Base-by-base conservation (phyloP, 2,329 filamentous ascomycete species). In the Sporothrix brunneoviolacea region DNA sequence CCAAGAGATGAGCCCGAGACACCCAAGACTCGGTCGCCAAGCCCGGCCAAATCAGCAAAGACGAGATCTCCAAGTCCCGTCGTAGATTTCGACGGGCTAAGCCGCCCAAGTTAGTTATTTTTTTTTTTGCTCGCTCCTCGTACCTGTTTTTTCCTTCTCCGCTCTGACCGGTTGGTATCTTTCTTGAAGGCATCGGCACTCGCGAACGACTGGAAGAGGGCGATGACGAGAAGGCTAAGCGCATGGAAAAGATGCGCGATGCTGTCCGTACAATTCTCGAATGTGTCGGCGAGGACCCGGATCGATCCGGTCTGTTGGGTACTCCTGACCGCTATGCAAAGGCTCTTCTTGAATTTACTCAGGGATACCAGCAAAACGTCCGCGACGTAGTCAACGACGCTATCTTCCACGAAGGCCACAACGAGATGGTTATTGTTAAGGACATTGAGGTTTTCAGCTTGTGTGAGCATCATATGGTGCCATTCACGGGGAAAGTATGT, bases 401-500 rank as follows among this genome's bases (percentile, higher is more conserved):
- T 16, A 87, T 97, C 48, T 98, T 98, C 70, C 86, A 95, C 62
- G 93, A 97, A 67, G 89, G 91, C 55, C 91, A 97, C 64, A 93
- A 95, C 62, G 93, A 98, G 69, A 80, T 98, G 71, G 91, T 98
- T 27, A 95, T 97, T 61, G 89, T 98, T 53, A 95, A 95, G 71
- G 91, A 97, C 63, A 97, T 98, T 62, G 91, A 96, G 65, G 81
- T 97, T 12, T 95, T 90, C 68, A 91, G 86, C 57, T 74, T 97
- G 38, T 98, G 93, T 73, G 93, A 98, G 72, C 93, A 98, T 67
- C 93, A 98, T 65, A 78, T 98, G 65, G 91, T 98, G 8, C 93
- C 93, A 1, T 98, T 98, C 62, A 91, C 81, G 3, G 93, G 93
- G 61, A 97, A 95, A 80, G 88, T 91, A 19, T n/a, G 30, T 33